Evolutionary conservation across 225 moss, liverwort and hornwort species (phyloP).

Genomic region (Physcomitrium patens): DNA sequence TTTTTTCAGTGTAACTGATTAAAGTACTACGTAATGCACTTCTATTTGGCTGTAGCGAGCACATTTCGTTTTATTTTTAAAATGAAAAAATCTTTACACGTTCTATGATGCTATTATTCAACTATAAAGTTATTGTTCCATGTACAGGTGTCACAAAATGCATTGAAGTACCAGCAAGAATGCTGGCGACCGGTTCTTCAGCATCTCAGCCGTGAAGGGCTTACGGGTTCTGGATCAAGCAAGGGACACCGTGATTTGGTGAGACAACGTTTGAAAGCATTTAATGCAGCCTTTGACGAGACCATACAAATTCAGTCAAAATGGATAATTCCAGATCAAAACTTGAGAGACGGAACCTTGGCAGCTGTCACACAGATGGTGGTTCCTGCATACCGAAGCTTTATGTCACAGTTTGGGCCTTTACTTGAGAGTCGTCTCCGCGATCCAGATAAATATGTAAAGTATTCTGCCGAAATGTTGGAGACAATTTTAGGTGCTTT

Average conservation of each 20-base stretch:
- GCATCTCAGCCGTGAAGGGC: slow-evolving; percentile 73
- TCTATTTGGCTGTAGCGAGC: slow-evolving; percentile 6
- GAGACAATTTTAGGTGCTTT: slow-evolving; percentile 56
- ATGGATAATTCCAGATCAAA: slow-evolving; percentile 75
- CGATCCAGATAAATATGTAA: slow-evolving; percentile 50
- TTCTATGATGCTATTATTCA: background rate
- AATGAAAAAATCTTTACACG: background rate
- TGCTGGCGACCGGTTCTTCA: slow-evolving; percentile 73
- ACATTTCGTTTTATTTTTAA: background rate
- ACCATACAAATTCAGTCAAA: slow-evolving; percentile 59
- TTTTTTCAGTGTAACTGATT: slow-evolving; percentile 6
- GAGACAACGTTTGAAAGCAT: slow-evolving; percentile 68
- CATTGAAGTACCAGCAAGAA: slow-evolving; percentile 73
- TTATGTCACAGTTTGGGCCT: slow-evolving; percentile 51
- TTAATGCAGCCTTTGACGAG: slow-evolving; percentile 72
- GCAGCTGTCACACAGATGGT: slow-evolving; percentile 72
- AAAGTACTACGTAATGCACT: slow-evolving; percentile 4
- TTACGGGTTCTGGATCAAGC: slow-evolving; percentile 63
- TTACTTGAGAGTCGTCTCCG: slow-evolving; percentile 63
- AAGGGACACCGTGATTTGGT: slow-evolving; percentile 70
- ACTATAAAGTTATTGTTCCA: background rate
- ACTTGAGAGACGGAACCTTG: slow-evolving; percentile 68
- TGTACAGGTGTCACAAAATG: slow-evolving; percentile 72
- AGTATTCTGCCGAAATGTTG: slow-evolving; percentile 60
- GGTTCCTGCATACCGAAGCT: slow-evolving; percentile 83